A percentile compares a stretch with the other conserved stretches of the same genome.
Conservation (phyloP, 306 rosid species). For the Cucumis cinereus region DNA sequence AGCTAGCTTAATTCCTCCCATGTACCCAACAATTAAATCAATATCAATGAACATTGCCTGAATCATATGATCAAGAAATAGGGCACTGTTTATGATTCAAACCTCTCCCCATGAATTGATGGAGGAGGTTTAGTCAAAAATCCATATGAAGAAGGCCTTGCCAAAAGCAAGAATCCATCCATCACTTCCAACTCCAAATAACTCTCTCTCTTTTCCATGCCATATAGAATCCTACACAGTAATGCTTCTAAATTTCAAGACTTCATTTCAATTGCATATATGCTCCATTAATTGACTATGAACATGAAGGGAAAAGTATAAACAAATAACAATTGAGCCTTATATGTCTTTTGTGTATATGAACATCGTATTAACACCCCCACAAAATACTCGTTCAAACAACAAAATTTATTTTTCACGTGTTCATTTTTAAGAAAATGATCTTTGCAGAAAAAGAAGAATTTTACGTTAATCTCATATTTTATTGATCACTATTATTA, state of each 20-base stretch:
- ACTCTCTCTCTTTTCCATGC: not conserved
- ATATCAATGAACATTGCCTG: not conserved
- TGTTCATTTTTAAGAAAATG: no score
- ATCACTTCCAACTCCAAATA: not conserved
- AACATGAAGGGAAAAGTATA: no score
- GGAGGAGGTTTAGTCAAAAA: constrained; percentile 5
- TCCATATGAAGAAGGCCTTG: not conserved
- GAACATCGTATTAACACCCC: no score
- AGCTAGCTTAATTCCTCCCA: not conserved
- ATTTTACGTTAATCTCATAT: no score
- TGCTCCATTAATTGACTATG: no score
- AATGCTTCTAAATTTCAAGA: not conserved
- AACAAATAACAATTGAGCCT: no score
- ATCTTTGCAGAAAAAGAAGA: no score
- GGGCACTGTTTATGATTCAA: not conserved
- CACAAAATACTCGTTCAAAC: no score
- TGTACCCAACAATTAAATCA: not conserved
- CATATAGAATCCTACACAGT: not conserved
- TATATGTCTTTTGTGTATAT: no score
- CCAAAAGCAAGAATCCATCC: not conserved
- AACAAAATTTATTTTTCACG: no score
- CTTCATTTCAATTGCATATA: not conserved
- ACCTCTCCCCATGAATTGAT: not conserved
- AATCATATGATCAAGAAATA: not conserved
- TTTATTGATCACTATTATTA: no score